A percentile compares a stretch with the other conserved stretches of the same genome.
phyloP scores from a whole-genome alignment of 2,329 filamentous ascomycete species.

The Sclerotinia glacialis region DNA sequence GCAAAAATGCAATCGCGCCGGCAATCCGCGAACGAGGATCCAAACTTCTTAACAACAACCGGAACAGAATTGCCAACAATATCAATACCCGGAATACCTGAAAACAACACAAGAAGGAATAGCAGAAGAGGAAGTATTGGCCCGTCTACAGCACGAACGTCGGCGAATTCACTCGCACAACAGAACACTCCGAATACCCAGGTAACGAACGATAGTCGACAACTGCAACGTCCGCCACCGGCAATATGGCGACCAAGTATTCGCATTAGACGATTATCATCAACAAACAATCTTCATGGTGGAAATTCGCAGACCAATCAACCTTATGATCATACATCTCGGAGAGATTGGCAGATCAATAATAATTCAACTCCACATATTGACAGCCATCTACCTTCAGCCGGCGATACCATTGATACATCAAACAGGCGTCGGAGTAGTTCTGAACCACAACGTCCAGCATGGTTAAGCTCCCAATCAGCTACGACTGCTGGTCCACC shows the following conservation, averaged over 20 bases:
- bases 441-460: slow-evolving; percentile 22
- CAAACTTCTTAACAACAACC: slow-evolving; percentile 13
- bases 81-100: slow-evolving; percentile 3
- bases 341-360: slow-evolving; percentile 5
- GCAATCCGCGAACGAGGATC: slow-evolving; percentile 4
- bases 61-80: slow-evolving; percentile 5
- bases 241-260: slow-evolving; percentile 31
- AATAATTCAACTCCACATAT: slow-evolving; percentile 17
- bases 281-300: slow-evolving; percentile 7
- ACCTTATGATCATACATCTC: slow-evolving; percentile 1
- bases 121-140: slow-evolving; percentile 14
- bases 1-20: slow-evolving; percentile 18
- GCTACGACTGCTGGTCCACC: slow-evolving; percentile 1
- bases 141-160: slow-evolving; percentile 4
- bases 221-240: slow-evolving; percentile 12
- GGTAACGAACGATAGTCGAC: neutral
- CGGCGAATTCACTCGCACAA: slow-evolving; percentile 11
- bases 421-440: slow-evolving; percentile 24
- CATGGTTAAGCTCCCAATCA: slow-evolving; percentile 5
- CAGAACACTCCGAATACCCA: slow-evolving; percentile 6
- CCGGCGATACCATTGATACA: neutral
- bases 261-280: slow-evolving; percentile 28
- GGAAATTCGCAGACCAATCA: slow-evolving; percentile 11
- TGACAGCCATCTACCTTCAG: slow-evolving; percentile 7
- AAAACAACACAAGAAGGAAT: neutral